A percentile compares a stretch with the other conserved stretches of the same genome.
These are phyloP conservation scores for Kwoniella sp. DNA, from an alignment of 768 basidiomycete genomes.

Conservation along the genomic window DNA sequence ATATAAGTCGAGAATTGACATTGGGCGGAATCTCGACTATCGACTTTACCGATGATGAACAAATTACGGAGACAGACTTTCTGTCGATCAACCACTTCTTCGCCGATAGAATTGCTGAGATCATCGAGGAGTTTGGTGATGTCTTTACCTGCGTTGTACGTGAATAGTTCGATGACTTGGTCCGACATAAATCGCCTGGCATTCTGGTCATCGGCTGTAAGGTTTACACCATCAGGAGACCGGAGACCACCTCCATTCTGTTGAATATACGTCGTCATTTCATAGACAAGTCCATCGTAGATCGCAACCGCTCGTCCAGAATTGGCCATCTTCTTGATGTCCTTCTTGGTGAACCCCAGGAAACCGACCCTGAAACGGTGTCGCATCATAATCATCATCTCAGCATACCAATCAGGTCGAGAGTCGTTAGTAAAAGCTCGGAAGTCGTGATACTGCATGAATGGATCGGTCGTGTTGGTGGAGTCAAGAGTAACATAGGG, in stretches of 20 bases:
- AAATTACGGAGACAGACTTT: conserved; percentile 88
- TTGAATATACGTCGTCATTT: conserved; percentile 76
- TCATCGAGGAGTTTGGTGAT: conserved; percentile 51
- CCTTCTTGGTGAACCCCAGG: conserved; percentile 75
- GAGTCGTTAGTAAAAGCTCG: conserved; percentile 78
- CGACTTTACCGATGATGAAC: conserved; percentile 86
- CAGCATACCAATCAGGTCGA: conserved; percentile 97
- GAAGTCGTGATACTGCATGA: conserved; percentile 93
- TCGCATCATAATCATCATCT: conserved; percentile 89
- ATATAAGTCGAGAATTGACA: conserved; percentile 91
- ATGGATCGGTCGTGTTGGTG: conserved; percentile 67
- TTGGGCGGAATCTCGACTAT: conserved; percentile 86
- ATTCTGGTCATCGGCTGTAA: conserved; percentile 55
- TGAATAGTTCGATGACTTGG: conserved; percentile 52
- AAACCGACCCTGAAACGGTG: conserved; percentile 87
- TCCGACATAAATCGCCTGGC: conserved; percentile 52
- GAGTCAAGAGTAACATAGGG: conserved; percentile 79
- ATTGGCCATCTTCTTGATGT: conserved; percentile 70
- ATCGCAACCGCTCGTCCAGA: conserved; percentile 68
- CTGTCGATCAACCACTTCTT: conserved; percentile 67
- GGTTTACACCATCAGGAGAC: conserved; percentile 51
- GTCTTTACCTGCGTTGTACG: conserved; percentile 56
- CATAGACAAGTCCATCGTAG: conserved; percentile 84
- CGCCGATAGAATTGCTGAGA: conserved; percentile 63
- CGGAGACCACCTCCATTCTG: conserved; percentile 63